These are phyloP conservation scores for Chlamydomonas sp. DNA, from an alignment of 139 green algal genomes.

Conservation along the genomic window DNA sequence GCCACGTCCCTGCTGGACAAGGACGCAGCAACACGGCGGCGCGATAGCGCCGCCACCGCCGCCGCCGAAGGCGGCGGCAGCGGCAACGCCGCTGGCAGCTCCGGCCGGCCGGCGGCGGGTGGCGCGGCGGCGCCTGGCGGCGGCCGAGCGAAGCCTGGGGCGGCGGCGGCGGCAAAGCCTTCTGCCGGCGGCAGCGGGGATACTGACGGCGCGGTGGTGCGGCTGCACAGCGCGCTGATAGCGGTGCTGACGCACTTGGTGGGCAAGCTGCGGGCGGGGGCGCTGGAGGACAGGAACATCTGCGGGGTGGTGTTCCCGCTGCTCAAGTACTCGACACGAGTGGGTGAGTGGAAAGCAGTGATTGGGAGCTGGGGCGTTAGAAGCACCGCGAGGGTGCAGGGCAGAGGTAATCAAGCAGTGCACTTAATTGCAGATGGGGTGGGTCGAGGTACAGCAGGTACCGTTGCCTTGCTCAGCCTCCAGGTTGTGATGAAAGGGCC, in stretches of 20 bases:
- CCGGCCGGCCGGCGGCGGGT: not conserved
- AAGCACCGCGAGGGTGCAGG: too few relatives aligned
- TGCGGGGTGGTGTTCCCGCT: slow-evolving; percentile 70
- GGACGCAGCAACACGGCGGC: not conserved
- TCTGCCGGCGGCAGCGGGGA: not conserved
- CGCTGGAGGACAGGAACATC: slow-evolving; percentile 44
- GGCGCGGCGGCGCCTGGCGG: not conserved
- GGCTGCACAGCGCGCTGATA: slow-evolving; percentile 77
- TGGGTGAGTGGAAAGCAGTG: slow-evolving; percentile 31
- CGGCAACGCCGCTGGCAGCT: not conserved
- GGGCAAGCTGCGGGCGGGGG: slow-evolving; percentile 59
- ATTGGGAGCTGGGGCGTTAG: not conserved
- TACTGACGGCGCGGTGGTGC: slow-evolving; percentile 56
- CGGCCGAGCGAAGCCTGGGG: not conserved
- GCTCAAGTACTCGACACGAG: slow-evolving; percentile 64
- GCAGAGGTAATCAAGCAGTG: too few relatives aligned
- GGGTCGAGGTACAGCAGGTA: too few relatives aligned
- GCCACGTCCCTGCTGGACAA: slow-evolving; percentile 7
- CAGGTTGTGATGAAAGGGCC: too few relatives aligned
- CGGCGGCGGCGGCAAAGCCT: not conserved
- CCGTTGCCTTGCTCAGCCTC: too few relatives aligned
- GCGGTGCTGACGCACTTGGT: slow-evolving; percentile 79
- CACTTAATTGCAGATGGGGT: too few relatives aligned
- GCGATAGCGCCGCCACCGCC: not conserved
- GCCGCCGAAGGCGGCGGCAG: not conserved